Percentiles rank a stretch among this genome's conserved stretches.
phyloP scores from a whole-genome alignment of 192 early-diverging fungal species.

The Entomortierella beljakovae region DNA sequence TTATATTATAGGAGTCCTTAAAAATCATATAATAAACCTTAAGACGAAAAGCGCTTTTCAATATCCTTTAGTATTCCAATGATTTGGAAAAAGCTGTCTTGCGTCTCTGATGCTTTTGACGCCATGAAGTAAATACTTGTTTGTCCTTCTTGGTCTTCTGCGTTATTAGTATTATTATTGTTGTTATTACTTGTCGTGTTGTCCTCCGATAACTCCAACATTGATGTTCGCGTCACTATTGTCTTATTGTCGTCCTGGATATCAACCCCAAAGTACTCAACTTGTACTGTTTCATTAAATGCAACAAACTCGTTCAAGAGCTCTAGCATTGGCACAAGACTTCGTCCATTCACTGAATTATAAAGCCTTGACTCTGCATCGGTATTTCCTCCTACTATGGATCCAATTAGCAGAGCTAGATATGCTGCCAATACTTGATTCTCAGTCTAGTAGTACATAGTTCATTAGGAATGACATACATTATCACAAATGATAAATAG shows the following conservation, averaged over 20 bases:
- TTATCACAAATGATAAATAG: background rate
- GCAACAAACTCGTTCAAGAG: slow-evolving; percentile 22
- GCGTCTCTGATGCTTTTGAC: slow-evolving; percentile 6
- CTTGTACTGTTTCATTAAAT: slow-evolving; percentile 4
- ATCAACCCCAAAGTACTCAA: background rate
- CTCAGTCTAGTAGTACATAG: slow-evolving; percentile 21
- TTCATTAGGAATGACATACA: background rate
- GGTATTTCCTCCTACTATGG: slow-evolving; percentile 15
- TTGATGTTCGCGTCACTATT: background rate
- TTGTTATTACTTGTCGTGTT: background rate
- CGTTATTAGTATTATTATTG: background rate
- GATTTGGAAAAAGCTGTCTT: slow-evolving; percentile 21
- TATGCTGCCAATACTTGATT: slow-evolving; percentile 40
- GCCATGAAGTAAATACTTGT: slow-evolving; percentile 3
- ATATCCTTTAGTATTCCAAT: slow-evolving; percentile 21
- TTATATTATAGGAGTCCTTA: too few species aligned
- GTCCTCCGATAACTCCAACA: background rate
- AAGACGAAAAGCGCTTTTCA: background rate
- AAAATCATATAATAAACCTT: background rate
- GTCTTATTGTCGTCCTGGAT: background rate
- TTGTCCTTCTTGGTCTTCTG: background rate
- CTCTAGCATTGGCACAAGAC: slow-evolving; percentile 36
- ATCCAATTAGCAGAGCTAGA: slow-evolving; percentile 33
- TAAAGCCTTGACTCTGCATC: slow-evolving; percentile 18
- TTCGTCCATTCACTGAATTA: slow-evolving; percentile 5